These are phyloP conservation scores for Mycena chlorophos DNA, from an alignment of 768 basidiomycete genomes.

Conservation along the genomic window DNA sequence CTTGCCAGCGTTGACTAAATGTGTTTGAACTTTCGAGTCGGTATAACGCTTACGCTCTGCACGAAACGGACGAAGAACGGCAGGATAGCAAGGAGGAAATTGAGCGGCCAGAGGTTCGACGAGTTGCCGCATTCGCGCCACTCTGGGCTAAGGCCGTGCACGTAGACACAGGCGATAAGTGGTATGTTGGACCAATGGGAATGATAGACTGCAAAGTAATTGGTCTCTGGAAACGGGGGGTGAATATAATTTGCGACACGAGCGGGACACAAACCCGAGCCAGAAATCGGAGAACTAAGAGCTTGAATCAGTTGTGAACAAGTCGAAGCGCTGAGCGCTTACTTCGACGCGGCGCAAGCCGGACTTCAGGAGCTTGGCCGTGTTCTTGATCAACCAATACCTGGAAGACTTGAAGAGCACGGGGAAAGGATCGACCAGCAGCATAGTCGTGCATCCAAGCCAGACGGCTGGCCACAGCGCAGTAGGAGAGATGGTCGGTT, in stretches of 20 bases:
- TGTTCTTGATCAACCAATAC: conserved; percentile 76
- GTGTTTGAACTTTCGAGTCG: conserved; percentile 72
- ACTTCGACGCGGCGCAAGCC: conserved; percentile 79
- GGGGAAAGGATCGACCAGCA: conserved; percentile 78
- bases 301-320: background rate
- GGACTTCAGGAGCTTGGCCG: conserved; percentile 63
- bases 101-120: conserved; percentile 59
- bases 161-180: conserved; percentile 75
- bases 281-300: background rate
- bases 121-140: conserved; percentile 44
- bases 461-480: conserved; percentile 84
- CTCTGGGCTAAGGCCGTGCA: conserved; percentile 48
- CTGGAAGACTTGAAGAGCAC: conserved; percentile 62
- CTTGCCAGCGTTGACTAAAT: conserved; percentile 91
- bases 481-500: conserved; percentile 55
- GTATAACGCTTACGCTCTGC: conserved; percentile 87
- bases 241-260: background rate
- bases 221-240: conserved; percentile 58
- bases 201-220: conserved; percentile 76
- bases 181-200: conserved; percentile 73
- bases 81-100: conserved; percentile 58
- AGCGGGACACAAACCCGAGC: background rate
- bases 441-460: conserved; percentile 58
- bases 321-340: conserved; percentile 25
- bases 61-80: conserved; percentile 78